Percentiles rank a stretch among this genome's conserved stretches.
These are phyloP conservation scores for Mycosphaerella arachidis DNA, from an alignment of 2,329 filamentous ascomycete genomes.

Conservation along the genomic window DNA sequence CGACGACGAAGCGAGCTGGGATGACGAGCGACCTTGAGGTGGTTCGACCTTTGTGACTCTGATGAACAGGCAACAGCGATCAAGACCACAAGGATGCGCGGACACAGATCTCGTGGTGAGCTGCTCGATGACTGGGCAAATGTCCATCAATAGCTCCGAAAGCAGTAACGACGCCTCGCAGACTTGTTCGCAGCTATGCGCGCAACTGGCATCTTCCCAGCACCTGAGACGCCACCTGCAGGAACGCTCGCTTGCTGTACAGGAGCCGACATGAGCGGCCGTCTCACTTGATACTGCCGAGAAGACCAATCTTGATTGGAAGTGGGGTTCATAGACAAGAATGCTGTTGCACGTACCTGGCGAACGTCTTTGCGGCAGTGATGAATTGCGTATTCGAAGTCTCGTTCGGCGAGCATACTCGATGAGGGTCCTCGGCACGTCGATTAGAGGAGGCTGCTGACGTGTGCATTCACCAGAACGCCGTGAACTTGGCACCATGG, in stretches of 20 bases:
- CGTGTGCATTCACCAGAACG: no score
- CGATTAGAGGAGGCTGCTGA: no score
- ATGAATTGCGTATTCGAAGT: background rate
- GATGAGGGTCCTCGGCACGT: no score
- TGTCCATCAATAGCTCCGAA: background rate
- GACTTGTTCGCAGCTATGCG: background rate
- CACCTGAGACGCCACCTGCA: background rate
- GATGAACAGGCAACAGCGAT: background rate
- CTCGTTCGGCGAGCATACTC: no score
- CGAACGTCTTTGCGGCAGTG: background rate
- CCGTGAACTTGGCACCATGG: no score
- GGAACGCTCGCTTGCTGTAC: background rate
- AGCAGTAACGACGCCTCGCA: background rate
- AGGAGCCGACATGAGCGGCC: background rate
- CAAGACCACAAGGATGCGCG: background rate
- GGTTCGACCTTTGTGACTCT: background rate
- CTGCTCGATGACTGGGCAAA: background rate
- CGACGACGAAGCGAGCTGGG: background rate
- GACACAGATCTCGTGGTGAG: background rate
- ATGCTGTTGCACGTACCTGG: background rate
- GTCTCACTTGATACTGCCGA: background rate
- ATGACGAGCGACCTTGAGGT: background rate
- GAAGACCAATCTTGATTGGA: background rate
- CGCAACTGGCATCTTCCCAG: background rate
- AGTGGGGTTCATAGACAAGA: background rate